phyloP scores from a whole-genome alignment of 2,329 filamentous ascomycete species.

The Pseudogymnoascus sp. region DNA sequence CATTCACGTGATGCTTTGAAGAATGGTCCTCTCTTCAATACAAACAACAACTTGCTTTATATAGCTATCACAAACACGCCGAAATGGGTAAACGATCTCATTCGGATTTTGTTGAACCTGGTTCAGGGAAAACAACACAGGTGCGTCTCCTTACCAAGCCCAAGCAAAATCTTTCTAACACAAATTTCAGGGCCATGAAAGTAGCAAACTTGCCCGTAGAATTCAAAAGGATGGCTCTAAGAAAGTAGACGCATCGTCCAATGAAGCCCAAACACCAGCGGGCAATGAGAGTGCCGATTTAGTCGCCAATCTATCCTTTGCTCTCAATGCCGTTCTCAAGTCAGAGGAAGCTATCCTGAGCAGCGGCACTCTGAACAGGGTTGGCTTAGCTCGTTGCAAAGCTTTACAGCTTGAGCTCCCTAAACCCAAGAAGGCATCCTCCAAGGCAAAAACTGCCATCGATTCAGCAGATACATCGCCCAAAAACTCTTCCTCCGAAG shows the following conservation, averaged over 20 bases:
- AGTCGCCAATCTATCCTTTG: neutral
- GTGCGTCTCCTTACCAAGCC: neutral
- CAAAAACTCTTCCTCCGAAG: constrained; percentile 1
- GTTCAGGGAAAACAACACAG: neutral
- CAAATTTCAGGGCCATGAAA: neutral
- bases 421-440: neutral
- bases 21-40: neutral
- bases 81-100: neutral
- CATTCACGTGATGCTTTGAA: neutral
- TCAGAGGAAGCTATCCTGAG: neutral
- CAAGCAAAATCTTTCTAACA: neutral
- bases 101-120: neutral
- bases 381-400: constrained; percentile 1
- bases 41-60: neutral
- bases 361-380: neutral
- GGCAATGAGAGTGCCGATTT: neutral
- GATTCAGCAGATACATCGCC: neutral
- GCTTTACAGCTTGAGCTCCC: constrained; percentile 6
- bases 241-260: neutral
- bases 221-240: constrained; percentile 45
- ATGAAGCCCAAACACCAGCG: neutral
- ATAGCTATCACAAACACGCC: neutral
- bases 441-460: neutral
- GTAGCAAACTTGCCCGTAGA: constrained; percentile 47
- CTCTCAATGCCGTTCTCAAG: neutral